phyloP scores from a whole-genome alignment of 805 yeast genomes.

The Candida golubevii region DNA sequence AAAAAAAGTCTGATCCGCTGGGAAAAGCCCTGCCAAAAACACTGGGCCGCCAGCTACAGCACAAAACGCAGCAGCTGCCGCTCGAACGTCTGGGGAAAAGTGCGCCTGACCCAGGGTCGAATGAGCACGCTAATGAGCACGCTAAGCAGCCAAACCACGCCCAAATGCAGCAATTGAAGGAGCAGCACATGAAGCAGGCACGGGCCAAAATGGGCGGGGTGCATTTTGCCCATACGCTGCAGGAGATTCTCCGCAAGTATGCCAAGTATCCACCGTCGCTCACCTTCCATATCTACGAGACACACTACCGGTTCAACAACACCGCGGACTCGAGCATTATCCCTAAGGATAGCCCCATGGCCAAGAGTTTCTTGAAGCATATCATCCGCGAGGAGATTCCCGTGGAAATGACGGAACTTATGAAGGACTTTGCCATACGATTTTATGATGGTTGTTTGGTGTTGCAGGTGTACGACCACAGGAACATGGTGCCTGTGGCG shows the following conservation, averaged over 20 bases:
- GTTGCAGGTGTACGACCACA: constrained; percentile 81
- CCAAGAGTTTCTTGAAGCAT: constrained; percentile 73
- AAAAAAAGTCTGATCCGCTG: background rate
- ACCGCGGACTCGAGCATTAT: constrained; percentile 75
- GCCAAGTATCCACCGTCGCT: constrained; percentile 74
- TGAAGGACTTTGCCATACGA: constrained; percentile 79
- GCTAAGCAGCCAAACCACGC: too few species aligned
- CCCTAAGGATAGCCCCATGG: constrained; percentile 71
- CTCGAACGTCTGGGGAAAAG: constrained; percentile 1
- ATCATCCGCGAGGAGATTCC: constrained; percentile 83
- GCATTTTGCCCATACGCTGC: constrained; percentile 66
- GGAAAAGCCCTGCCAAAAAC: background rate
- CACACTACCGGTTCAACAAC: constrained; percentile 86
- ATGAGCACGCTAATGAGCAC: too few species aligned
- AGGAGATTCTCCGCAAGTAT: constrained; percentile 71
- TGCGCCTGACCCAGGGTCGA: too few species aligned
- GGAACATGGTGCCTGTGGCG: constrained; percentile 40
- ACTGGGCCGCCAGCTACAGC: background rate
- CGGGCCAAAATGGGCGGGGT: constrained; percentile 32
- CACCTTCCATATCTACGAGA: constrained; percentile 86
- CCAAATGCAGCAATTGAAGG: constrained; percentile 18
- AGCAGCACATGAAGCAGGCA: constrained; percentile 17
- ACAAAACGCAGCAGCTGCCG: background rate
- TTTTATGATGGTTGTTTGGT: constrained; percentile 90
- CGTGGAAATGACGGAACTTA: constrained; percentile 81